Evolutionary conservation across 2,329 filamentous ascomycete species (phyloP), one percentile per base, ranked within the genome.

Genomic region (Phaeomoniella chlamydospora): DNA sequence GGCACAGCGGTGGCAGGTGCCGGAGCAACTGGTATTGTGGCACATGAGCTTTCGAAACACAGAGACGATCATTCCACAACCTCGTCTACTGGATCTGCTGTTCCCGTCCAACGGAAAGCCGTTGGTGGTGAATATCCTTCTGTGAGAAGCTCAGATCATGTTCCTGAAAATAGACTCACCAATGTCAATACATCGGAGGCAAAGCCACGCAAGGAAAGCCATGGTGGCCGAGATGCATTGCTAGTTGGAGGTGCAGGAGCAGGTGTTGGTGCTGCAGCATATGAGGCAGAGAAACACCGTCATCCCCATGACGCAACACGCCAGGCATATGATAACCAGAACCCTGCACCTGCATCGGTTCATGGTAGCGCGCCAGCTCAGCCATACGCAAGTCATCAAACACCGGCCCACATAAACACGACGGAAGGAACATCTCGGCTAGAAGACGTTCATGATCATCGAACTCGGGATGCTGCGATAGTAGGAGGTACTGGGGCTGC

Each of bases 301-400:
- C 22, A 26, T n/a, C 22, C 22, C 9, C 22, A 26, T 26, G n/a
- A 26, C 22, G 6, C 22, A n/a, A 26, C 22, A 6, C 22, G 9
- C n/a, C 35, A 14, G 39, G 41, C 43, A n/a, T 36, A 40, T 29
- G 43, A 39, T 22, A 29, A 37, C n/a, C 41, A 46, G 26, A 38
- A 42, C 18, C 31, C 39, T 19, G 41, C 36, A 19, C 34, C 39
- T 15, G 34, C 37, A 10, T 34, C 39, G 31, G 35, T n/a, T 26
- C 22, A 26, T 26, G n/a, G 9, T 26, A 6, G n/a, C n/a, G 22
- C 6, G 9, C 22, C 22, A 26, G 22, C 22, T 26, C 22, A 26
- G n/a, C 6, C 22, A 6, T 26, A 26, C 22, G 6, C 22, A 6
- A 26, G 9, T 6, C 6, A 26, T n/a, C 22, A 26, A 26, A 26